A percentile compares a stretch with the other conserved stretches of the same genome.
Evolutionary conservation across 768 basidiomycete genomes (phyloP).

Genomic region (Asterophora lycoperdoides): DNA sequence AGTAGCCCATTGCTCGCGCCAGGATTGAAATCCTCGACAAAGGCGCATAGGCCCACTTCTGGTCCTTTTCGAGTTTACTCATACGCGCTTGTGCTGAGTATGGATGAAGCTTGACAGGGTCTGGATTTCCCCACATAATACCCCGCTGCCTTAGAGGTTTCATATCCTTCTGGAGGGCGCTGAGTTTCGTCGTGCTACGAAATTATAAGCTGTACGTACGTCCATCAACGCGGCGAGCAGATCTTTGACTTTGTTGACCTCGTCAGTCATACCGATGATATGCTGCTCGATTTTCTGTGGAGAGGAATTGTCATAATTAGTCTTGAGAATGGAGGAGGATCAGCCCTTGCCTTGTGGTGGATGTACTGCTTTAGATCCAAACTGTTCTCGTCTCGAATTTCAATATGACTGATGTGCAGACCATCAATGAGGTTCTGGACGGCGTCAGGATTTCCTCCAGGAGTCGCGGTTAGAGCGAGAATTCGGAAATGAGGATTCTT

Average conservation of each 20-base stretch:
- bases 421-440: constrained; percentile 90
- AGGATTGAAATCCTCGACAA: constrained; percentile 52
- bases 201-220: constrained; percentile 36
- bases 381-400: constrained; percentile 89
- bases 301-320: neutral
- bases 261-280: constrained; percentile 67
- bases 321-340: neutral
- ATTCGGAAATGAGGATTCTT: constrained; percentile 93
- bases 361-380: constrained; percentile 83
- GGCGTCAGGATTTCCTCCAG: constrained; percentile 80
- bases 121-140: constrained; percentile 43
- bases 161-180: constrained; percentile 25
- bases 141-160: constrained; percentile 32
- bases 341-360: constrained; percentile 67
- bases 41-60: constrained; percentile 46
- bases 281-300: constrained; percentile 70
- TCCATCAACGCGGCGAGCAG: constrained; percentile 70
- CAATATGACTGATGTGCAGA: constrained; percentile 91
- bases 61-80: constrained; percentile 30
- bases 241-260: constrained; percentile 62
- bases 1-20: constrained; percentile 83
- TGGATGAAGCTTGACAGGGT: constrained; percentile 63
- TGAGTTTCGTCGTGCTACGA: neutral
- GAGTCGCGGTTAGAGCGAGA: constrained; percentile 93
- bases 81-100: constrained; percentile 50